Evolutionary conservation across 768 basidiomycete species (phyloP).

Genomic region (Coprinellus micaceus): DNA sequence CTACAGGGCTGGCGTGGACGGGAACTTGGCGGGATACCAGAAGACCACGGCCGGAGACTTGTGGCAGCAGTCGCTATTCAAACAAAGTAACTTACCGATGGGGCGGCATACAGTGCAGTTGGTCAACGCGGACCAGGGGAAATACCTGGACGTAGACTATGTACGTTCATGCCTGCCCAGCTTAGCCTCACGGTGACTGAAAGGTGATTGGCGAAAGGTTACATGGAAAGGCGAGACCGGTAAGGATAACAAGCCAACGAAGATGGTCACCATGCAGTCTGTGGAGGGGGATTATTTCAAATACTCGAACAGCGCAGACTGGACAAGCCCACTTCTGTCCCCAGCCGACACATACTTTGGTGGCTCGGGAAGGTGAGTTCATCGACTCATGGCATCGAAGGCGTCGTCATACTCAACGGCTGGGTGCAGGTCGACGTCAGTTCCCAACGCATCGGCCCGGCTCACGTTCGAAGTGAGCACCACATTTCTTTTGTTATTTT

Average conservation of each 20-base stretch:
- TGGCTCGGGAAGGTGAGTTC: not conserved
- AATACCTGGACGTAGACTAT: conserved; percentile 45
- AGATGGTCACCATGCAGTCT: conserved; percentile 25
- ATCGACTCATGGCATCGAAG: too few relatives aligned
- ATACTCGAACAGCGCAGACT: not conserved
- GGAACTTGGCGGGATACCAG: conserved; percentile 19
- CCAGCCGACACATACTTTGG: not conserved
- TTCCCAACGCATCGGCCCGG: not conserved
- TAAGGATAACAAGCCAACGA: conserved; percentile 16
- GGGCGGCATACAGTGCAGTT: conserved; percentile 37
- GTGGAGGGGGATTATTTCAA: not conserved
- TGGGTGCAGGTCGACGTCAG: not conserved
- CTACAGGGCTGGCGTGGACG: conserved; percentile 42
- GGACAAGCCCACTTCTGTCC: not conserved
- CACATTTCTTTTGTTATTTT: not conserved
- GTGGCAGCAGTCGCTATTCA: conserved; percentile 43
- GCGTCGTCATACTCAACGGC: not conserved
- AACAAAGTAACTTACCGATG: conserved; percentile 26
- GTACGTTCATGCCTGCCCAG: conserved; percentile 25
- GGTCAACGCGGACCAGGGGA: conserved; percentile 21
- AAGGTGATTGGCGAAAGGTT: too few relatives aligned
- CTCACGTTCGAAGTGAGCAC: not conserved
- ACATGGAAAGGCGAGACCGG: conserved; percentile 30
- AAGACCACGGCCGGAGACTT: conserved; percentile 24
- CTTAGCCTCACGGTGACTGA: not conserved